Evolutionary conservation across 2,329 filamentous ascomycete genomes (phyloP).

Genomic region (Hymenotorrendiella dingleyae): DNA sequence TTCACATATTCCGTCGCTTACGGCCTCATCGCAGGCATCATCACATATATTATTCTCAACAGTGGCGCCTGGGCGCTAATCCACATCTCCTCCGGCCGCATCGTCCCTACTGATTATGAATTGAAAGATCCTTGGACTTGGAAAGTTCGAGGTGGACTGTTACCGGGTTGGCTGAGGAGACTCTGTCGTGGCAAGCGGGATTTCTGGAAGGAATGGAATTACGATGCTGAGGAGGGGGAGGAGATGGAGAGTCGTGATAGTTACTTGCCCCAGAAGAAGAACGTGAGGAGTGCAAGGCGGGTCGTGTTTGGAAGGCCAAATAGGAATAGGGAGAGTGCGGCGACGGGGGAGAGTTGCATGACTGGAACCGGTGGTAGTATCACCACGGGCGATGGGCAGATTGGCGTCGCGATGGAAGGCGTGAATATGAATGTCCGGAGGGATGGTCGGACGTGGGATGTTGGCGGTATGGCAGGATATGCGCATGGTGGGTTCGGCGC

Average conservation of each 20-base stretch:
- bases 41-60: conserved; percentile 73
- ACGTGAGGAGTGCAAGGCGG: conserved; percentile 11
- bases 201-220: conserved; percentile 24
- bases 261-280: conserved; percentile 12
- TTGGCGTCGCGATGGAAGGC: neutral
- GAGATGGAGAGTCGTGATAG: conserved; percentile 11
- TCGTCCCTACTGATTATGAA: conserved; percentile 69
- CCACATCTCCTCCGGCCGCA: conserved; percentile 58
- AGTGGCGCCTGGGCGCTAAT: conserved; percentile 63
- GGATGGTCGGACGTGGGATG: neutral
- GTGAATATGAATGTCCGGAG: neutral
- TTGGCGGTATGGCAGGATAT: too few relatives aligned
- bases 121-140: conserved; percentile 78
- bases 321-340: conserved; percentile 3
- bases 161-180: conserved; percentile 67
- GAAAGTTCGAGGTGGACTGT: conserved; percentile 65
- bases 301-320: too few relatives aligned
- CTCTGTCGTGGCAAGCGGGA: conserved; percentile 40
- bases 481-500: too few relatives aligned
- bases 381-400: neutral
- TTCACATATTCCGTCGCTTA: conserved; percentile 88
- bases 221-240: conserved; percentile 15
- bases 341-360: neutral
- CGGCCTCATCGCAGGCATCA: conserved; percentile 73
- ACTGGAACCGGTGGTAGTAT: neutral